phyloP scores from a whole-genome alignment of 208 protist species.

The Acanthamoeba lenticulata region DNA sequence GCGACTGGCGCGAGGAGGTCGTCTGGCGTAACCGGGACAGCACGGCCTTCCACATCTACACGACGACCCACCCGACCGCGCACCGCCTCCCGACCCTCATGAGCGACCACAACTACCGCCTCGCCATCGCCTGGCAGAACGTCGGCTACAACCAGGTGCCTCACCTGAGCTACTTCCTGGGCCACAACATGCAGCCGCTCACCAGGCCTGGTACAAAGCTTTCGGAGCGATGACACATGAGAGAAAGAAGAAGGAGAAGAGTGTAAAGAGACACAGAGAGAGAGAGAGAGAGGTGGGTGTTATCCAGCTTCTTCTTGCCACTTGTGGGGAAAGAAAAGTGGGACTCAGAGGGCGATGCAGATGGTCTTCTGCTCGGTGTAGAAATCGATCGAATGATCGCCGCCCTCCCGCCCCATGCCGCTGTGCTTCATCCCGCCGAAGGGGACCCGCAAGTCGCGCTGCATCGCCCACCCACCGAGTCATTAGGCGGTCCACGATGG shows the following conservation, averaged over 20 bases:
- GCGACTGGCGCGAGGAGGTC: background rate
- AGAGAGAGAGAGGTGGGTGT: no score
- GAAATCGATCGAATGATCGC: constrained; percentile 84
- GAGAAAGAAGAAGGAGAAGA: no score
- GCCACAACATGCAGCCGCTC: background rate
- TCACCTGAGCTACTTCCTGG: background rate
- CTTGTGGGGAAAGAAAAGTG: no score
- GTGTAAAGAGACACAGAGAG: no score
- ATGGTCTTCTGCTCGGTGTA: constrained; percentile 86
- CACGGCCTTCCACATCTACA: background rate
- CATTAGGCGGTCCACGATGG: background rate
- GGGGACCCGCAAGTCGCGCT: constrained; percentile 80
- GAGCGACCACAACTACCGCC: background rate
- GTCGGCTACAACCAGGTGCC: constrained; percentile 8
- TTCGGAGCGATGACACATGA: no score
- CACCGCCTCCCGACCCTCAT: background rate
- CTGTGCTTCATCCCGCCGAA: constrained; percentile 82
- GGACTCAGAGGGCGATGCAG: constrained; percentile 75
- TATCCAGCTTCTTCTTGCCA: no score
- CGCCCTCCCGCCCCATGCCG: constrained; percentile 83
- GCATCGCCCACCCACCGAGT: background rate
- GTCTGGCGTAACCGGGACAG: background rate
- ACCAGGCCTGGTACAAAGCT: no score
- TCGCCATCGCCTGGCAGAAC: background rate
- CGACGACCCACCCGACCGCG: background rate